Conservation (phyloP, 768 basidiomycete species). For the Trametes punicea region DNA sequence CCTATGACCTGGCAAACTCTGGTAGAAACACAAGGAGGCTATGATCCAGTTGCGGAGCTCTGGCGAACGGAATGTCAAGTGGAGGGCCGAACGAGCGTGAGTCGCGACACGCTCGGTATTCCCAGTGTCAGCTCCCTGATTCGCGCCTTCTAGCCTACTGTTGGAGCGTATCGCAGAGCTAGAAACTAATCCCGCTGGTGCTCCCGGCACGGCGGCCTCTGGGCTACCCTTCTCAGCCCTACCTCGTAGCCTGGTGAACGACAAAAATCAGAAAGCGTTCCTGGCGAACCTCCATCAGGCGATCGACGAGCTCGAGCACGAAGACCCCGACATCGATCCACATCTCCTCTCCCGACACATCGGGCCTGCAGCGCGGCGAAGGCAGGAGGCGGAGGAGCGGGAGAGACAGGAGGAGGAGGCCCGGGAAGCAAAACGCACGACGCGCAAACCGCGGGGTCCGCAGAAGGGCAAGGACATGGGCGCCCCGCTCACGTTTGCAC, state of each 20-base stretch:
- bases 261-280: slow-evolving; percentile 43
- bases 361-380: slow-evolving; percentile 43
- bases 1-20: slow-evolving; percentile 6
- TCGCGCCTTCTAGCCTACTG: slow-evolving; percentile 38
- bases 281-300: slow-evolving; percentile 47
- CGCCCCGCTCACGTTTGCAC: slow-evolving; percentile 28
- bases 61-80: slow-evolving; percentile 59
- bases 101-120: slow-evolving; percentile 30
- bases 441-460: slow-evolving; percentile 32
- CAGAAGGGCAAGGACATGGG: slow-evolving; percentile 41
- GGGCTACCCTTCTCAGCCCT: slow-evolving; percentile 44
- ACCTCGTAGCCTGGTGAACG: slow-evolving; percentile 45
- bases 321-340: slow-evolving; percentile 46
- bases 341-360: slow-evolving; percentile 44
- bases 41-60: slow-evolving; percentile 55
- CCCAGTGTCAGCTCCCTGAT: slow-evolving; percentile 6
- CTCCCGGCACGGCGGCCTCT: slow-evolving; percentile 25
- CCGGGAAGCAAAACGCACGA: slow-evolving; percentile 34
- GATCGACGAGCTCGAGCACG: slow-evolving; percentile 41
- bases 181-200: slow-evolving; percentile 38
- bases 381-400: slow-evolving; percentile 39
- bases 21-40: slow-evolving; percentile 58
- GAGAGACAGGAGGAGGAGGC: slow-evolving; percentile 45
- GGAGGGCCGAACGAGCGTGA: slow-evolving; percentile 62
- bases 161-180: slow-evolving; percentile 62